Evolutionary conservation across 768 basidiomycete species (phyloP).

Genomic region (Mycena pura): DNA sequence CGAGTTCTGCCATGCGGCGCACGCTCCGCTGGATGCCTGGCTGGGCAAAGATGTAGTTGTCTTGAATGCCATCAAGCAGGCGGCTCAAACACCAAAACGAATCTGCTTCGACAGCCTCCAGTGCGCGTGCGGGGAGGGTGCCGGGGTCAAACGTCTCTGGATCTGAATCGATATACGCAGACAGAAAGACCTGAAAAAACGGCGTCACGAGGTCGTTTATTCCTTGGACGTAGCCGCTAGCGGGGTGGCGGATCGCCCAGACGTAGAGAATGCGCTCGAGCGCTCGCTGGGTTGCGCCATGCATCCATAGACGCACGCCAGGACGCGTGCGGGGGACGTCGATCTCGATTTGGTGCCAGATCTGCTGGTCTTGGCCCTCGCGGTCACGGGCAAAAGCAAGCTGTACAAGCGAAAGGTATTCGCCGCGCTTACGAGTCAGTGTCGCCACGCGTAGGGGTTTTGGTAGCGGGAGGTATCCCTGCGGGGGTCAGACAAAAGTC

Average conservation of each 20-base stretch:
- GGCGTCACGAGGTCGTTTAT: constrained; percentile 99
- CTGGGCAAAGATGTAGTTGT: constrained; percentile 96
- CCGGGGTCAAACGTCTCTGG: constrained; percentile 89
- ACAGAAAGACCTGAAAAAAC: constrained; percentile 97
- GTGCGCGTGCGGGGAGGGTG: constrained; percentile 67
- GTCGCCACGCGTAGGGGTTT: constrained; percentile 75
- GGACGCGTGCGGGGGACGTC: constrained; percentile 96
- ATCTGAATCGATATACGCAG: constrained; percentile 93
- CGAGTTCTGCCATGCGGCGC: constrained; percentile 91
- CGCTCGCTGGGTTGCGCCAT: constrained; percentile 87
- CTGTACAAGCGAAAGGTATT: constrained; percentile 89
- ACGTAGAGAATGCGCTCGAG: constrained; percentile 96
- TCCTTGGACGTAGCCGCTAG: constrained; percentile 98
- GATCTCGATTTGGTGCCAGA: constrained; percentile 99
- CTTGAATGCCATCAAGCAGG: constrained; percentile 95
- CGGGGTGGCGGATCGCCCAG: constrained; percentile 99
- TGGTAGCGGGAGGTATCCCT: constrained; percentile 95
- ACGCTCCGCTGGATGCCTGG: constrained; percentile 96
- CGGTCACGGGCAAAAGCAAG: constrained; percentile 88
- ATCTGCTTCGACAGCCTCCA: constrained; percentile 94
- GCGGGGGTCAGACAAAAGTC: constrained; percentile 1
- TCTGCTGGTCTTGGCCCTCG: constrained; percentile 90
- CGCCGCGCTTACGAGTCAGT: constrained; percentile 88
- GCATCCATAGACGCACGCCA: constrained; percentile 91
- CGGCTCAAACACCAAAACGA: constrained; percentile 98